These are phyloP conservation scores for Otatea glauca DNA, from an alignment of 176 grass and related monocot genomes.

Conservation along the genomic window DNA sequence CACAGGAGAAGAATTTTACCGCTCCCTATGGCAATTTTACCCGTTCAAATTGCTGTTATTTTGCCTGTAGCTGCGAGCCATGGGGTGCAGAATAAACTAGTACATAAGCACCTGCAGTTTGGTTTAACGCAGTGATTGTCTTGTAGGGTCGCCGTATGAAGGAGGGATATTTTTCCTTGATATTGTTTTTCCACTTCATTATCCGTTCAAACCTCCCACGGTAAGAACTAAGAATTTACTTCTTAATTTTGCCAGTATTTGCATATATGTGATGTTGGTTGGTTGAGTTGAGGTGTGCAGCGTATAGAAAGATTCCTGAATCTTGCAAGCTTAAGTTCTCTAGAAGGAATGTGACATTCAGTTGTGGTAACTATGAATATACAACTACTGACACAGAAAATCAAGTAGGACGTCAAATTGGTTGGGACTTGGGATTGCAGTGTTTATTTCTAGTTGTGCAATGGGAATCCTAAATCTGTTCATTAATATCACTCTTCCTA, in stretches of 20 bases:
- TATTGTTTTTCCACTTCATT: constrained; percentile 73
- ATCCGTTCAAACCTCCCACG: constrained; percentile 81
- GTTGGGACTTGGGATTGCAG: constrained; percentile 7
- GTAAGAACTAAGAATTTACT: constrained; percentile 52
- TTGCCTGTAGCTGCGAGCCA: background rate
- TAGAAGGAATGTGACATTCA: constrained; percentile 30
- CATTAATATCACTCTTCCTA: background rate
- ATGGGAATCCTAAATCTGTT: background rate
- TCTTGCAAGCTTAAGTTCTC: constrained; percentile 33
- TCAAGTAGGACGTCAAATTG: background rate
- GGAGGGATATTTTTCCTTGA: constrained; percentile 96
- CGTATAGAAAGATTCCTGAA: background rate
- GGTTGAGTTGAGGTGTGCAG: constrained; percentile 17
- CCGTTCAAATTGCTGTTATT: constrained; percentile 14
- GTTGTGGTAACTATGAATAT: background rate
- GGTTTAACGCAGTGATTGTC: constrained; percentile 14
- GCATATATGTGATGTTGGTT: background rate
- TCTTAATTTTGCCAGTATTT: background rate
- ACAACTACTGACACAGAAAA: constrained; percentile 15
- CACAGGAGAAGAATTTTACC: constrained; percentile 22
- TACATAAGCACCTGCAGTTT: background rate
- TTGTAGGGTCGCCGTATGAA: constrained; percentile 82
- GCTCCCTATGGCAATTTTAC: background rate
- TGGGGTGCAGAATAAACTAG: background rate
- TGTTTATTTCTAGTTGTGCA: constrained; percentile 4